Base-by-base conservation (phyloP, 2,329 filamentous ascomycete genomes). In the Fusarium udum region DNA sequence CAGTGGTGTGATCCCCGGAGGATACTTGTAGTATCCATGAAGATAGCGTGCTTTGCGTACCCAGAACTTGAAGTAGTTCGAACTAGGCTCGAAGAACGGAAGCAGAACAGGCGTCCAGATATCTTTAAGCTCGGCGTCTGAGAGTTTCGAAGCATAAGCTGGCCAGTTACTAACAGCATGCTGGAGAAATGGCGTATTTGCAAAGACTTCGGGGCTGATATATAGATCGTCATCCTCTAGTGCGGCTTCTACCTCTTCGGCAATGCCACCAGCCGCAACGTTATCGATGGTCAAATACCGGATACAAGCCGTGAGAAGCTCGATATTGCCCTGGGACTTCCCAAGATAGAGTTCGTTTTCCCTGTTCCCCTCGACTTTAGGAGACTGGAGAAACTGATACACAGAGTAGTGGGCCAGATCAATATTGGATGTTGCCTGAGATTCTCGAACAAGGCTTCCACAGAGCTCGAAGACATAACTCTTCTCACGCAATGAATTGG, bases 81-180 rank as follows among this genome's bases (percentile, higher is more conserved):
- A 53, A 28, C 24, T 16, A 22, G 51, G 51, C 18, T 53, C n/a
- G 2, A 53, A 28, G 24, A 53, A 53, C 0, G 51, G 34, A 8
- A 53, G 7, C 2, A 53, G 5, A 13, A 53, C 18, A n/a, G 18
- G 28, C 0, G 2, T n/a, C 51, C 51, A 53, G 2, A 53, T 37
- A 1, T 9, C 14, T 3, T 37, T 9, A 0, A 53, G 18, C 0
- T 37, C 34, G 0, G 9, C 18, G 0, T 28, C 14, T 18, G 51
- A 6, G 4, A 53, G 5, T 1, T 13, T 37, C 0, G 51, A 37
- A 2, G 51, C 1, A n/a, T 53, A 53, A 0, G 18, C 34, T 5
- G 51, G 51, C 51, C 51, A 53, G 0, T n/a, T 53, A 0, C 51
- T 53, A 1, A 53, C 51, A 1, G 51, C 51, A 3, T 53, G 51